phyloP scores from a whole-genome alignment of 768 basidiomycete genomes.

The Hemileccinum impolitum region DNA sequence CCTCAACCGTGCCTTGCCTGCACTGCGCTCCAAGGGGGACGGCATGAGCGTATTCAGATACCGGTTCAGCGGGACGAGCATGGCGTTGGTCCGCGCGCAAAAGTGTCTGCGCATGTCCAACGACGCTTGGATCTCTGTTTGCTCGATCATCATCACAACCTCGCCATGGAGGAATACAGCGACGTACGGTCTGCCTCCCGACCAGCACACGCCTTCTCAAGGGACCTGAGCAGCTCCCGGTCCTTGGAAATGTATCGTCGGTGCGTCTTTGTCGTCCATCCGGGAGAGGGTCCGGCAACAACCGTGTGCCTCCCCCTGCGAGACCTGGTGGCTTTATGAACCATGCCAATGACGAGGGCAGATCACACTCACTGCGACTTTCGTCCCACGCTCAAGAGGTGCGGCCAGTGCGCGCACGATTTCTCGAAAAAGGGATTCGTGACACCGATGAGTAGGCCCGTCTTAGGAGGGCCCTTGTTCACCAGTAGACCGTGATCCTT shows the following conservation, averaged over 20 bases:
- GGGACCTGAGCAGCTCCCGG: constrained; percentile 60
- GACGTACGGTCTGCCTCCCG: constrained; percentile 51
- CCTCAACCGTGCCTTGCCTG: constrained; percentile 44
- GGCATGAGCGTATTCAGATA: constrained; percentile 90
- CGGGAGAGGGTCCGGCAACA: constrained; percentile 53
- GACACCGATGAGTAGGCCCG: constrained; percentile 75
- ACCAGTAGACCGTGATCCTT: constrained; percentile 73
- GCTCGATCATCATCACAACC: not conserved
- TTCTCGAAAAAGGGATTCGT: constrained; percentile 87
- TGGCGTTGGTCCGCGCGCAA: constrained; percentile 75
- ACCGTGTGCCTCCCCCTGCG: constrained; percentile 4
- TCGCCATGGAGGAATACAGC: too few species aligned
- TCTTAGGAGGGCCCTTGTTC: constrained; percentile 75
- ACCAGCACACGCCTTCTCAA: constrained; percentile 60
- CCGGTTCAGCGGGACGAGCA: constrained; percentile 86
- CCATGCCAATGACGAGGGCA: not conserved
- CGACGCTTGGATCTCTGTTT: constrained; percentile 57
- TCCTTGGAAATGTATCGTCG: constrained; percentile 87
- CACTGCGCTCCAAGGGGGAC: constrained; percentile 46
- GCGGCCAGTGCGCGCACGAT: constrained; percentile 82
- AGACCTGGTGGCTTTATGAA: constrained; percentile 1
- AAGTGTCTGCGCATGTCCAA: constrained; percentile 77
- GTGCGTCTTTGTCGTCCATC: constrained; percentile 78
- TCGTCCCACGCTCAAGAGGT: constrained; percentile 68
- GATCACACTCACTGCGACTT: constrained; percentile 38